A percentile compares a stretch with the other conserved stretches of the same genome.
Evolutionary conservation across 331 rosid genomes (phyloP).

Genomic region (Quercus phellos): DNA sequence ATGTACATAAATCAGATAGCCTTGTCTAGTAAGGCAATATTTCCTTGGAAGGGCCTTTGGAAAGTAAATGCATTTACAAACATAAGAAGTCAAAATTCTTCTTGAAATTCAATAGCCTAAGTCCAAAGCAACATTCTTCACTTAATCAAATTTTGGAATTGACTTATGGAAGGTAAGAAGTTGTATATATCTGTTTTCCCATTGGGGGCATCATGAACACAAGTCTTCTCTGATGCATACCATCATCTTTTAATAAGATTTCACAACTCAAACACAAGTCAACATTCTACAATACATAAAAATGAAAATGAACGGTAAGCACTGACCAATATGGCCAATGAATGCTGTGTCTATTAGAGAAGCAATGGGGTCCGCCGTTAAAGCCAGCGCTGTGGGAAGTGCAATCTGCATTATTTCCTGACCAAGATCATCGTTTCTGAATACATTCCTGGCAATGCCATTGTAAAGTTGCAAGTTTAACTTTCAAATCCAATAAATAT

Average conservation of each 20-base stretch:
- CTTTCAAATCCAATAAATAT: background rate
- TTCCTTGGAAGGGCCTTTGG: no score
- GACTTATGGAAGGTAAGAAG: no score
- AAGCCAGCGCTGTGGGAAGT: constrained; percentile 74
- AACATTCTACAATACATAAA: background rate
- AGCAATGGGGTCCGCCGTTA: constrained; percentile 82
- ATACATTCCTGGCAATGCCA: constrained; percentile 24
- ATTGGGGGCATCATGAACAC: no score
- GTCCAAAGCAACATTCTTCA: no score
- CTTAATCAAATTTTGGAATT: no score
- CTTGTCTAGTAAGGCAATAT: background rate
- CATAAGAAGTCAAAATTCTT: no score
- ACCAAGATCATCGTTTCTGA: constrained; percentile 51
- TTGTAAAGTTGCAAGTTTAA: background rate
- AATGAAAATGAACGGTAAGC: background rate
- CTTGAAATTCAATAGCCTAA: no score
- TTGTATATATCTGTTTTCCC: no score
- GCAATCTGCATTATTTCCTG: constrained; percentile 66
- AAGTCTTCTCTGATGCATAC: background rate
- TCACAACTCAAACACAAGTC: background rate
- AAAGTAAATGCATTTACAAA: no score
- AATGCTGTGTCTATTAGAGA: constrained; percentile 80
- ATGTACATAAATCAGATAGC: background rate
- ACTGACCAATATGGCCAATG: constrained; percentile 72
- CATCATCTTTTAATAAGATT: background rate